Evolutionary conservation across 345 rosid genomes (phyloP).

Genomic region (Populus ilicifolia): DNA sequence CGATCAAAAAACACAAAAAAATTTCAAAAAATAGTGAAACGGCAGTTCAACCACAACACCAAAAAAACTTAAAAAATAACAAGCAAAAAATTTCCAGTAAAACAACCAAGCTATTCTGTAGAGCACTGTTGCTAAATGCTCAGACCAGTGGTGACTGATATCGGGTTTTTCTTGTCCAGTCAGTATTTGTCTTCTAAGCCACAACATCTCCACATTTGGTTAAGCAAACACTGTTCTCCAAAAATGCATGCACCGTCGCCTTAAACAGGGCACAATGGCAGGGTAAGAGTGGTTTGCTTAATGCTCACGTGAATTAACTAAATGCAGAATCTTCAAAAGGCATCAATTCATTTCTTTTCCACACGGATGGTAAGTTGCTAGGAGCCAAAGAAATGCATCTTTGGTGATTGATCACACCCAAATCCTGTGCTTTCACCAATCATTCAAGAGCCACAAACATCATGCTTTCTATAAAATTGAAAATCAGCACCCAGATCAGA

Average conservation of each 20-base stretch:
- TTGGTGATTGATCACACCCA: neutral
- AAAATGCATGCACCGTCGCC: neutral
- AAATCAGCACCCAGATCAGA: neutral
- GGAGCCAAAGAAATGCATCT: neutral
- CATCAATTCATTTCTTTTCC: neutral
- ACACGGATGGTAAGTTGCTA: neutral
- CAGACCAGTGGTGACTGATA: neutral
- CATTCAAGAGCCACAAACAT: neutral
- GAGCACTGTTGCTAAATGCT: neutral
- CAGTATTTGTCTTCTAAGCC: neutral
- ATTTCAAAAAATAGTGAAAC: too few relatives aligned
- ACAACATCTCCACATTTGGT: neutral
- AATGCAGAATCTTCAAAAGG: neutral
- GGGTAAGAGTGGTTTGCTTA: neutral
- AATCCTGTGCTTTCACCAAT: neutral
- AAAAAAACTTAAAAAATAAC: neutral
- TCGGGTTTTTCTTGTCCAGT: neutral
- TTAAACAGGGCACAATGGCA: neutral
- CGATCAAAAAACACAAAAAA: too few relatives aligned
- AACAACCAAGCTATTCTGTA: neutral
- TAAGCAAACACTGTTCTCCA: neutral
- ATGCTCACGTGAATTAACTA: neutral
- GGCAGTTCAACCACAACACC: too few relatives aligned
- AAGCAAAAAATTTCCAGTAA: neutral
- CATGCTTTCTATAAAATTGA: neutral